A percentile compares a stretch with the other conserved stretches of the same genome.
Evolutionary conservation across 306 rosid genomes (phyloP).

Genomic region (Biancaea sappan): DNA sequence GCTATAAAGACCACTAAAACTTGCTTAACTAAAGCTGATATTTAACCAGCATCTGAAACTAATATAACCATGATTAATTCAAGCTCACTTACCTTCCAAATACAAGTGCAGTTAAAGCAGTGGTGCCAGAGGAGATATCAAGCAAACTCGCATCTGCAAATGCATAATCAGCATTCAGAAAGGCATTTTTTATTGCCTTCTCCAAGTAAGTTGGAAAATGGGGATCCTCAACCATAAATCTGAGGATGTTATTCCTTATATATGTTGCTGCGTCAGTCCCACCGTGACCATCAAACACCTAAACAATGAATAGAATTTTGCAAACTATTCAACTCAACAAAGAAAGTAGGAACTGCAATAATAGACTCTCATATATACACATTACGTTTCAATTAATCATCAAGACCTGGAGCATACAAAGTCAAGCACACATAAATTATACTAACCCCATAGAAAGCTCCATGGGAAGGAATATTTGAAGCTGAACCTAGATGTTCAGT

Average conservation of each 20-base stretch:
- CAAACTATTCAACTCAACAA: constrained; percentile 15
- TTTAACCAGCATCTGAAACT: constrained; percentile 5
- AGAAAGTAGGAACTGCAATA: not conserved
- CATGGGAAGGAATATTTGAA: constrained; percentile 53
- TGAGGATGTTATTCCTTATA: constrained; percentile 70
- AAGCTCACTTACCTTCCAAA: constrained; percentile 57
- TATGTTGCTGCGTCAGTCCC: constrained; percentile 78
- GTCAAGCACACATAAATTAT: constrained; percentile 13
- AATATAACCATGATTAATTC: not conserved
- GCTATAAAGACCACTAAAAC: constrained; percentile 13
- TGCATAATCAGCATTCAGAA: constrained; percentile 74
- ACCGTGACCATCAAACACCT: constrained; percentile 94
- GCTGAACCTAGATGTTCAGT: constrained; percentile 53
- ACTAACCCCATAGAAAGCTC: constrained; percentile 85
- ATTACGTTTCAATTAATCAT: not conserved
- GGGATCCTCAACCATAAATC: constrained; percentile 68
- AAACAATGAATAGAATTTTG: constrained; percentile 21
- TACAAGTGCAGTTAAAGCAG: constrained; percentile 71
- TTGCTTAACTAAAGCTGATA: constrained; percentile 3
- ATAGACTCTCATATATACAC: not conserved
- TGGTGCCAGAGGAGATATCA: constrained; percentile 87
- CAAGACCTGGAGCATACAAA: constrained; percentile 14
- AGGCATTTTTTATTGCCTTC: constrained; percentile 73
- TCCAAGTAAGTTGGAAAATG: constrained; percentile 60
- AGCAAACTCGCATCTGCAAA: constrained; percentile 76